Base-by-base conservation (phyloP, 805 yeast species). In the Metschnikowia matae region DNA sequence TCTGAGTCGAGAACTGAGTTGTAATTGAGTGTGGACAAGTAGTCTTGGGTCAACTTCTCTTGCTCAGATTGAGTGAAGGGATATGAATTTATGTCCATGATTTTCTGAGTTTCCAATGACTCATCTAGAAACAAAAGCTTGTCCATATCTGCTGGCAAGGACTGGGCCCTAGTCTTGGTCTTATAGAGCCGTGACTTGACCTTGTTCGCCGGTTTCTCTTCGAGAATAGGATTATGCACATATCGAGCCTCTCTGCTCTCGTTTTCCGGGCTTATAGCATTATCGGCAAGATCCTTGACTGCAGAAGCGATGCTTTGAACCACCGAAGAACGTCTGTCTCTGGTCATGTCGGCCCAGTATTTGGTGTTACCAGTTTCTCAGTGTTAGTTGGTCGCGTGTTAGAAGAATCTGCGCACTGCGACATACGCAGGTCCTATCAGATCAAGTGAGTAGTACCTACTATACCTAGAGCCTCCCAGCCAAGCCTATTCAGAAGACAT, bases 271-370 rank as follows among this genome's bases (percentile, higher is more conserved):
- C 51, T 49, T 33, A 60, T 48, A 36, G 62, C 53, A 32, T 64
- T 67, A 23, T 73, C 71, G 2, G 63, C 54, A 18, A 67, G 66
- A 1, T 61, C 36, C 18, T 84, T 83, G 8, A 75, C 72, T 34
- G 77, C 79, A 40, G 75, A 64, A 0, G 89, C 89, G 43, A 84
- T 82, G 31, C 71, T 66, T 46, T 81, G 81, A 0, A 84, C 89
- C 53, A 83, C 77, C 2, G 90, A 84, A 52, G 79, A 77, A 48
- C 84, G 75, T 60, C 89, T 71, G 6, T 75, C 71, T 52, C 83
- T 67, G 45, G 70, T 53, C 77, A 72, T 73, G 15, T 43, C 21
- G 32, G 46, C 17, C 44, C 38, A 34, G 45, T 42, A 15, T 20
- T 6, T 20, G 37, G 20, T 33, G 45, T 41, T 31, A 26, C 37